Percentiles rank a stretch among this genome's conserved stretches.
Conservation (phyloP, 2,329 filamentous ascomycete species). For the Aspergillus carbonarius region DNA sequence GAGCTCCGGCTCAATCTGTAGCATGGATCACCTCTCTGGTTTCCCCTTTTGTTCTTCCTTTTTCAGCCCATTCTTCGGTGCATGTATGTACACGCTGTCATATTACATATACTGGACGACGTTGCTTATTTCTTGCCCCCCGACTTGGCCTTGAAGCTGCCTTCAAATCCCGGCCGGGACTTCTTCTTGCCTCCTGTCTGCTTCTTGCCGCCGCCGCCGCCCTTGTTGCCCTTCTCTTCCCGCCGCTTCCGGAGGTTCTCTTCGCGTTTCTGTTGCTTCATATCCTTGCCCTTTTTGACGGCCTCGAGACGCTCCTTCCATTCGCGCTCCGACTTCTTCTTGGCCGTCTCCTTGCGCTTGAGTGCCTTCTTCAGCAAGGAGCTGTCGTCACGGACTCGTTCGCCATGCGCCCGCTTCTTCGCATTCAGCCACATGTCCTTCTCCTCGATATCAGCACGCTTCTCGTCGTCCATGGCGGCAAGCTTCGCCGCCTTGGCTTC, state of each 20-base stretch:
- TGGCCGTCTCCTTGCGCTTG: constrained; percentile 85
- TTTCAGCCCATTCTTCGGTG: not conserved
- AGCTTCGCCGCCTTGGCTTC: constrained; percentile 84
- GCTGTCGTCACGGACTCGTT: constrained; percentile 84
- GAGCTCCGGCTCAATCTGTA: not conserved
- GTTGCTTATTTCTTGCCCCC: constrained; percentile 40
- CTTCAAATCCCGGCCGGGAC: constrained; percentile 68
- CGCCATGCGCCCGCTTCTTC: constrained; percentile 82
- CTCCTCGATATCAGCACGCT: constrained; percentile 82
- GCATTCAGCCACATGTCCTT: constrained; percentile 95
- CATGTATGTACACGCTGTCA: not conserved
- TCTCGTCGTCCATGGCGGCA: constrained; percentile 70
- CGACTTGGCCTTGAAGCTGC: constrained; percentile 62
- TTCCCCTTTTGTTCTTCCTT: constrained; percentile 9
- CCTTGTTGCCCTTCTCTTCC: constrained; percentile 67
- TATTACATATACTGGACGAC: constrained; percentile 10
- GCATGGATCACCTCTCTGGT: not conserved
- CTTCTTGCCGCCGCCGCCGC: constrained; percentile 46
- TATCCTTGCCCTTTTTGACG: constrained; percentile 72
- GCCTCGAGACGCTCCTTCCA: constrained; percentile 74
- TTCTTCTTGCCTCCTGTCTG: constrained; percentile 45
- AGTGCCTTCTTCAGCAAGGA: constrained; percentile 87
- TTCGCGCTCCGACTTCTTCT: constrained; percentile 88
- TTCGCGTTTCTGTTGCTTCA: constrained; percentile 78
- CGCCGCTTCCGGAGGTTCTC: constrained; percentile 72